Evolutionary conservation across 1,139 yeast species (phyloP), one percentile per base, ranked within the genome.

Genomic region (Pichia sp.): DNA sequence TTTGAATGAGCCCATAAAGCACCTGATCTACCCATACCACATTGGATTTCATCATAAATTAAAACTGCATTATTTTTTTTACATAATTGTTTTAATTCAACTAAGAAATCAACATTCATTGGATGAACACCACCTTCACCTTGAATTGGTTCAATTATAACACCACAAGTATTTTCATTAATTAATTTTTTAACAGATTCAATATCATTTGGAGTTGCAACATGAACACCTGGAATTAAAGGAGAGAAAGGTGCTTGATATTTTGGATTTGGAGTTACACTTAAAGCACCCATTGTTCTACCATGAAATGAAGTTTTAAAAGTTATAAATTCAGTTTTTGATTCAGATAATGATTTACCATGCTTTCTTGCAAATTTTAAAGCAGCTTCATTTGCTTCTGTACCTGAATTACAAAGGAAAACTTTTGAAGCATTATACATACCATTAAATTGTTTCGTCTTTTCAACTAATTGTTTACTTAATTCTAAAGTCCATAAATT

Each of bases 331-430:
- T 88, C 95, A 53, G 68, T 74, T 64, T 90, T 90, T 40, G 74
- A 75, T 11, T 72, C 74, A 25, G 59, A 52, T 40, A 74, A 66
- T 4, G 71, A 57, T 56, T 81, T 81, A 49, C 95, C 96, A 61
- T 79, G 76, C 65, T 88, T 90, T 63, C 97, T 79, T 25, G 97
- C 97, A 71, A 92, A 92, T 66, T 92, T 92, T 59, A 92, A 70
- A 0, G 98, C 98, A 1, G 97, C 98, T 66, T 92, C 98, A 62
- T 90, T 92, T 49, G 98, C 97, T 67, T 92, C 98, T 7, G 97
- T 83, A 44, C 98, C 98, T 0, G 96, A 85, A 64, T 90, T 92
- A 63, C 94, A 83, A 52, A 92, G 70, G 60, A 92, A 92, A n/a
- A 89, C 96, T 52, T 83, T 73, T 34, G 86, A 72, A 2, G 96